Evolutionary conservation across 2,329 filamentous ascomycete genomes (phyloP).

Genomic region (Aspergillus nomiae): DNA sequence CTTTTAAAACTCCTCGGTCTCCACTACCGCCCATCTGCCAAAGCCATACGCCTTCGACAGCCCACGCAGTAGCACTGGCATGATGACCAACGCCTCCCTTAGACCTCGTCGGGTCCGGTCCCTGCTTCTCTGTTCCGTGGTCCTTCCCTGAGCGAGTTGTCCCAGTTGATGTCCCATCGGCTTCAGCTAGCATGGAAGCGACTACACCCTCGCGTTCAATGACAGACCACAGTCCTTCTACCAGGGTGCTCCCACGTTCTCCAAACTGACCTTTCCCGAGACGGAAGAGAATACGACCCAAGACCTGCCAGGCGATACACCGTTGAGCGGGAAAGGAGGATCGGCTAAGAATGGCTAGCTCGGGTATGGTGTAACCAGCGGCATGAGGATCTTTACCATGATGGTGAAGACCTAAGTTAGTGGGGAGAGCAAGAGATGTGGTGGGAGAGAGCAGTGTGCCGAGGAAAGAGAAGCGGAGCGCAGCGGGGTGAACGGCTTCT

Average conservation of each 20-base stretch:
- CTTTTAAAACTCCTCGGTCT: constrained; percentile 43
- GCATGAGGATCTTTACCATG: constrained; percentile 90
- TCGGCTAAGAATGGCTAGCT: constrained; percentile 77
- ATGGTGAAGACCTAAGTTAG: constrained; percentile 82
- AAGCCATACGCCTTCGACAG: constrained; percentile 86
- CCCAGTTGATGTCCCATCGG: constrained; percentile 46
- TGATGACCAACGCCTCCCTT: constrained; percentile 55
- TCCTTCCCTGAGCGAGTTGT: constrained; percentile 42
- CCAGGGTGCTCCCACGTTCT: constrained; percentile 62
- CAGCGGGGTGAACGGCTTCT: constrained; percentile 65
- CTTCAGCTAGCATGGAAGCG: constrained; percentile 75
- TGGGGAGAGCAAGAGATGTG: constrained; percentile 72
- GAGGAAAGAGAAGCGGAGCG: constrained; percentile 85
- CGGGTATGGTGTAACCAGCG: constrained; percentile 88
- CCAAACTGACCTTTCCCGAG: constrained; percentile 74
- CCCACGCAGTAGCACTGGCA: constrained; percentile 78
- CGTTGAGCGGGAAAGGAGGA: constrained; percentile 83
- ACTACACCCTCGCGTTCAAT: constrained; percentile 76
- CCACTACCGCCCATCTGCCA: constrained; percentile 70
- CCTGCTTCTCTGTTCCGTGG: neutral
- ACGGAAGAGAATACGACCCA: constrained; percentile 81
- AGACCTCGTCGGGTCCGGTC: neutral
- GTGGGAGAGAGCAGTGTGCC: constrained; percentile 79
- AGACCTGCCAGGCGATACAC: constrained; percentile 87
- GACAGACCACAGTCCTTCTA: constrained; percentile 79